These are phyloP conservation scores for Crassisporium funariophilum DNA, from an alignment of 768 basidiomycete genomes.

Conservation along the genomic window DNA sequence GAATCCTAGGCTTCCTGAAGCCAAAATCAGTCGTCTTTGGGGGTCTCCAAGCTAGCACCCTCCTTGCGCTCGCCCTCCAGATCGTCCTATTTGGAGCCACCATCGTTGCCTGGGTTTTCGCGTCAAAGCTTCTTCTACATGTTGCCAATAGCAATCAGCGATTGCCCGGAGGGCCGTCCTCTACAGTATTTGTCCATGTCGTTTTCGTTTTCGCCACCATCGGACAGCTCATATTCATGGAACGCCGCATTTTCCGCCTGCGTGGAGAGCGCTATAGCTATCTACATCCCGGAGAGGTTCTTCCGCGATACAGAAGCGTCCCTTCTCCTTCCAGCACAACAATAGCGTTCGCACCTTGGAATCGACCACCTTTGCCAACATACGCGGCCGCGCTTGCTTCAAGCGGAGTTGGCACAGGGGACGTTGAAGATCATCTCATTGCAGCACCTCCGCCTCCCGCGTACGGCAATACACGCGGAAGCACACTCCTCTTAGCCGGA, in stretches of 20 bases:
- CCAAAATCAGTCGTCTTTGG: conserved; percentile 35
- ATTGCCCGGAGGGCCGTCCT: conserved; percentile 28
- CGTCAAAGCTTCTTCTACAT: conserved; percentile 22
- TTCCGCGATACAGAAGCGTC: conserved; percentile 41
- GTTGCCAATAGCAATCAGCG: conserved; percentile 14
- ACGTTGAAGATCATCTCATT: conserved; percentile 72
- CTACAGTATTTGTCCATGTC: conserved; percentile 62
- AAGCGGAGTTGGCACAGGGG: conserved; percentile 70
- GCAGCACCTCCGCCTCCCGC: conserved; percentile 72
- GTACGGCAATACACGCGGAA: conserved; percentile 76
- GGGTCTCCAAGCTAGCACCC: conserved; percentile 49
- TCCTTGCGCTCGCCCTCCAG: conserved; percentile 45
- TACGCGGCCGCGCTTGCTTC: conserved; percentile 72
- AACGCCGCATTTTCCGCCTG: conserved; percentile 64
- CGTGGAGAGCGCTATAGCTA: conserved; percentile 65
- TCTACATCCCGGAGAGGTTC: conserved; percentile 59
- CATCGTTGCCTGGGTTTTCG: conserved; percentile 58
- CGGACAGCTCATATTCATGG: conserved; percentile 60
- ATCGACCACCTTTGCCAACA: conserved; percentile 67
- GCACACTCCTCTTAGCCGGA: conserved; percentile 59
- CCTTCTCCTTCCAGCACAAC: conserved; percentile 24
- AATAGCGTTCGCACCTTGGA: conserved; percentile 66
- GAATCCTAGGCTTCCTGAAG: conserved; percentile 42
- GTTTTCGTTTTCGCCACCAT: conserved; percentile 55
- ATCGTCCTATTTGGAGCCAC: conserved; percentile 44